These are phyloP conservation scores for Annona cherimola DNA, from an alignment of 164 flowering plant genomes.

Conservation along the genomic window DNA sequence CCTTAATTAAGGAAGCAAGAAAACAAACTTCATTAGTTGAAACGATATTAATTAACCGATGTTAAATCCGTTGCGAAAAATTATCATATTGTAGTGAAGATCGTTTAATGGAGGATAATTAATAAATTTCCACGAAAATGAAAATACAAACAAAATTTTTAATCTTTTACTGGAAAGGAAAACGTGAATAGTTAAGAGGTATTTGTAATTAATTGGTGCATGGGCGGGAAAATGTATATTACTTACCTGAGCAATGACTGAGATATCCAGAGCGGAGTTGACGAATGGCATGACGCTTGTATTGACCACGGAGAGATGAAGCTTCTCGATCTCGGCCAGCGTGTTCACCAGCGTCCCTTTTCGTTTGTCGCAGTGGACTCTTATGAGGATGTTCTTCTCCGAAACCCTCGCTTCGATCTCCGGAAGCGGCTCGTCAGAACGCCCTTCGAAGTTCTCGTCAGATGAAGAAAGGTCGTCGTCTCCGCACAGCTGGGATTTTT, in stretches of 20 bases:
- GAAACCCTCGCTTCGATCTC: slow-evolving; percentile 82
- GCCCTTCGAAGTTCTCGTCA: slow-evolving; percentile 26
- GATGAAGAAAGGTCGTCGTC: slow-evolving; percentile 40
- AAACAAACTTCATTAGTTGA: too few species aligned
- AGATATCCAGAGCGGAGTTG: slow-evolving; percentile 50
- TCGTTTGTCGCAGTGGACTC: slow-evolving; percentile 70
- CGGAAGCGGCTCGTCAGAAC: slow-evolving; percentile 42
- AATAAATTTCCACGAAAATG: too few species aligned
- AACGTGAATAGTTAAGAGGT: too few species aligned
- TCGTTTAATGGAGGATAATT: too few species aligned
- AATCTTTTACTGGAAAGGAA: too few species aligned
- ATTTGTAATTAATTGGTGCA: too few species aligned
- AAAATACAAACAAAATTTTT: too few species aligned
- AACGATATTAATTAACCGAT: too few species aligned
- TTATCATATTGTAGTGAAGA: too few species aligned
- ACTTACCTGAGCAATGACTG: slow-evolving; percentile 69
- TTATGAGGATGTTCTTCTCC: slow-evolving; percentile 57
- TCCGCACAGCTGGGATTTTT: slow-evolving; percentile 41
- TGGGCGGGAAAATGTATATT: too few species aligned
- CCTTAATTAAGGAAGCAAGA: too few species aligned
- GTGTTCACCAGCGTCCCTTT: slow-evolving; percentile 55
- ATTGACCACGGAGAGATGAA: slow-evolving; percentile 48
- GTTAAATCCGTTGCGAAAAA: too few species aligned
- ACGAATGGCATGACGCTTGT: slow-evolving; percentile 61
- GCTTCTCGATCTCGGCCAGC: slow-evolving; percentile 55